A percentile compares a stretch with the other conserved stretches of the same genome.
Conservation (phyloP, 2,329 filamentous ascomycete species). For the Phaeosphaeriaceae sp. region DNA sequence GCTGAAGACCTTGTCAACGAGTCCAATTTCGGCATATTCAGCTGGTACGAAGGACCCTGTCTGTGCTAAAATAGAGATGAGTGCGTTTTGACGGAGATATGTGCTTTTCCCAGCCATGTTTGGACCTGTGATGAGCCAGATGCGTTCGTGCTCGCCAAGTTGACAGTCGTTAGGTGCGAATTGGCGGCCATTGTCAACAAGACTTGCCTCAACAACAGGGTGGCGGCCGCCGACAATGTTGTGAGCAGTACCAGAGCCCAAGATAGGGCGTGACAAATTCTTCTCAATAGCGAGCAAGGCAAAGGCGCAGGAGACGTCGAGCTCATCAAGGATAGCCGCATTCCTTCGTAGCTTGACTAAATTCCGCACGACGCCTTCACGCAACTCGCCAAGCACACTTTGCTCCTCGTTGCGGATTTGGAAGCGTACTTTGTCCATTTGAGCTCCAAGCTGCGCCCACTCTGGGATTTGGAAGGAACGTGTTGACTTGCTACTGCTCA, state of each 20-base stretch:
- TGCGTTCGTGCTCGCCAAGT: constrained; percentile 76
- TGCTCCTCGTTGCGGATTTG: constrained; percentile 86
- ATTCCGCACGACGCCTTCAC: constrained; percentile 77
- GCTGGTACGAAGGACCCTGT: constrained; percentile 93
- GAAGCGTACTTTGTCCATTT: constrained; percentile 76
- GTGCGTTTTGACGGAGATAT: constrained; percentile 91
- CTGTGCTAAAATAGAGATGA: constrained; percentile 93
- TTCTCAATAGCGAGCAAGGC: constrained; percentile 79
- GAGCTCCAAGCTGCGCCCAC: constrained; percentile 82
- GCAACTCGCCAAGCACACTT: constrained; percentile 75
- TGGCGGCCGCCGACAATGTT: constrained; percentile 86
- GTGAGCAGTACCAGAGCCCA: constrained; percentile 70
- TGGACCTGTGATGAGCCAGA: constrained; percentile 76
- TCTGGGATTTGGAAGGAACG: constrained; percentile 81
- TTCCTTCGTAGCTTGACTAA: constrained; percentile 88
- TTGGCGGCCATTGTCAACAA: constrained; percentile 77
- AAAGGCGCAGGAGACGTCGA: constrained; percentile 89
- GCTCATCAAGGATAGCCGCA: constrained; percentile 87
- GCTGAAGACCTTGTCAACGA: constrained; percentile 96
- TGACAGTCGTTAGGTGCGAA: constrained; percentile 89
- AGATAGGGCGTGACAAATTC: constrained; percentile 72
- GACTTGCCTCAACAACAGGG: constrained; percentile 85
- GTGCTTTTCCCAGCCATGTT: constrained; percentile 99
- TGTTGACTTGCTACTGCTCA: constrained; percentile 83
- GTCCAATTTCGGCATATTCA: constrained; percentile 79